Base-by-base conservation (phyloP, 2,329 filamentous ascomycete species). In the Gaeumannomyces sp. region DNA sequence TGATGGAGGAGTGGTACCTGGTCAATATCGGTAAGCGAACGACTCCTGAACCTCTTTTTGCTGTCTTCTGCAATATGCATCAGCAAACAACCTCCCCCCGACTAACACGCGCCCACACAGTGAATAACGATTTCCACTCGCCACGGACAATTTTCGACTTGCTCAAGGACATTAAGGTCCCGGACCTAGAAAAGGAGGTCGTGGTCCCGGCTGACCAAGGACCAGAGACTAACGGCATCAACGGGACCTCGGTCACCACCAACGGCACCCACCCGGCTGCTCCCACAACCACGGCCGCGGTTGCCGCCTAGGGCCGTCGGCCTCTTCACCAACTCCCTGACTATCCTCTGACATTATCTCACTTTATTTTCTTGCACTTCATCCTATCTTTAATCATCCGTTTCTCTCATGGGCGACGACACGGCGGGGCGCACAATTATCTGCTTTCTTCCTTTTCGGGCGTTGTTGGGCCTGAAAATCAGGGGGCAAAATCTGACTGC, bases 101-200 rank as follows among this genome's bases (percentile, higher is more conserved):
- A 11, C n/a, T 53, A 63, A 65, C 64, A 64, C 62, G 45, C 63
- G 35, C 4, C 1, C 2, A n/a, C 29, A 27, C 69, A 93, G 95
- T 99, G 33, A 93, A 99, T 81, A 99, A 99, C 73, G 93, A 99
- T 76, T 99, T 99, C 87, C 92, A 96, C 75, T 84, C 92, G 71
- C 87, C 86, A 64, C 83, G 87, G 63, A 89, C 88, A 64, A 90
- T 99, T 70, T 98, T 97, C 75, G 85, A 90, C 60, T 81, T 98
- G 31, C 95, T 99, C 74, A 85, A 93, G 22, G 92, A 87, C 29
- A 82, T 99, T 4, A 76, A 84, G 67, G 86, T 91, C n/a, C 78
- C 85, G 60, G 84, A 88, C 67, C 78, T 93, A 62, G 84, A 91
- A 68, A 74, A 69, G 65, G 71, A 74, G 64, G 70, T 75, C 50